Evolutionary conservation across 2,329 filamentous ascomycete genomes (phyloP).

Genomic region (Fusarium compactum): DNA sequence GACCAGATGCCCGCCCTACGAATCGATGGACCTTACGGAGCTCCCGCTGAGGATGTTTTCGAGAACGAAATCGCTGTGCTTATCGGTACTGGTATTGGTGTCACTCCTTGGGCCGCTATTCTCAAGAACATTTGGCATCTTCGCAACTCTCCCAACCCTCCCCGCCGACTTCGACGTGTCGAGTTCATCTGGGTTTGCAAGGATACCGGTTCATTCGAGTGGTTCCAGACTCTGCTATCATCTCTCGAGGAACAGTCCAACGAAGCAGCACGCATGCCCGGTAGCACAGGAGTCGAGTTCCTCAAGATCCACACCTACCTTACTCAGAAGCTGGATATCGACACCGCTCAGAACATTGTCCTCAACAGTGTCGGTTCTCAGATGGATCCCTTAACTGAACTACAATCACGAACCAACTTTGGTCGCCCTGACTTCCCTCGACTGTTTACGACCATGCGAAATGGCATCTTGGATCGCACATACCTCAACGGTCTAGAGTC

Average conservation of each 20-base stretch:
- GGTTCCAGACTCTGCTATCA: constrained; percentile 95
- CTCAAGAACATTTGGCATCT: constrained; percentile 99
- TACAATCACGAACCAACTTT: constrained; percentile 92
- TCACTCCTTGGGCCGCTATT: constrained; percentile 88
- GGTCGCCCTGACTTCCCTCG: constrained; percentile 89
- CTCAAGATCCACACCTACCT: constrained; percentile 98
- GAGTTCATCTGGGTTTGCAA: constrained; percentile 99
- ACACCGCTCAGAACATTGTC: constrained; percentile 96
- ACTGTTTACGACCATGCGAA: constrained; percentile 85
- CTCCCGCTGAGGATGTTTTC: constrained; percentile 97
- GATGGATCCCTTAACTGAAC: constrained; percentile 90
- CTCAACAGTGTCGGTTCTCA: constrained; percentile 92
- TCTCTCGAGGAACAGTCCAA: constrained; percentile 89
- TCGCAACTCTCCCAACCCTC: constrained; percentile 89
- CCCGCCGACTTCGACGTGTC: constrained; percentile 88
- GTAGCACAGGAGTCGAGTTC: constrained; percentile 82
- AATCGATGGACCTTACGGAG: constrained; percentile 96
- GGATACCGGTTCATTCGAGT: constrained; percentile 95
- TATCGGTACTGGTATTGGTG: constrained; percentile 87
- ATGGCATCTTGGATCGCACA: constrained; percentile 85
- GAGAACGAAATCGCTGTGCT: constrained; percentile 90
- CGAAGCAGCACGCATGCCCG: constrained; percentile 74
- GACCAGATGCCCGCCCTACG: constrained; percentile 91
- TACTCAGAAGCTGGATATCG: constrained; percentile 90
- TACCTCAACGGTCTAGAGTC: constrained; percentile 87